A percentile compares a stretch with the other conserved stretches of the same genome.
Conservation (phyloP, 441 rosid genomes). For the Breynia disticha region DNA sequence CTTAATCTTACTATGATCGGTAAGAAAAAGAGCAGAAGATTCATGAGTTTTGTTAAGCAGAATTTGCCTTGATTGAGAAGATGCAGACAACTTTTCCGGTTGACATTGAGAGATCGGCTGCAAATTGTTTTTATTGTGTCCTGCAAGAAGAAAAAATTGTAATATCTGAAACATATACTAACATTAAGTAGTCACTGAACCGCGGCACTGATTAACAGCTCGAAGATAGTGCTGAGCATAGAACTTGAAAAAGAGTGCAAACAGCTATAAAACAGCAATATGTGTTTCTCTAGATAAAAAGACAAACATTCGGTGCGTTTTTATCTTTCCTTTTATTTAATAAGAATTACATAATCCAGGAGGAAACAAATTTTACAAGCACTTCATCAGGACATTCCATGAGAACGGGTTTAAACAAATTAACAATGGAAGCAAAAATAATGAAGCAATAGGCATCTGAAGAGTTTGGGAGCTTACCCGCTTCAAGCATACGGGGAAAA, state of each 20-base stretch:
- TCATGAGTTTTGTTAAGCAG: conserved; percentile 33
- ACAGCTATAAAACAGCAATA: not conserved
- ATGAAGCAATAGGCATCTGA: conserved; percentile 2
- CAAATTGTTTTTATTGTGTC: conserved; percentile 29
- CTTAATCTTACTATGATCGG: conserved; percentile 38
- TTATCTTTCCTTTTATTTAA: no score
- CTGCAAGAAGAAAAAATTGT: conserved; percentile 28
- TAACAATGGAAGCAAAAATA: conserved; percentile 1
- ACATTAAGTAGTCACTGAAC: not conserved
- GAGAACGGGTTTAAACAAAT: conserved; percentile 5
- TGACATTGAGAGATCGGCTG: conserved; percentile 33
- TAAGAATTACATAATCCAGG: no score
- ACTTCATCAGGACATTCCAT: not conserved
- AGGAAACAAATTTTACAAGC: not conserved
- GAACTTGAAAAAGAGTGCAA: not conserved
- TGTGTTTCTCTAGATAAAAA: no score
- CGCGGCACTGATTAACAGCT: no score
- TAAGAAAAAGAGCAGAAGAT: conserved; percentile 25
- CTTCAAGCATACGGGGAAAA: conserved; percentile 34
- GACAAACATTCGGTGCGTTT: no score
- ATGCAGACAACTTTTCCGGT: conserved; percentile 24
- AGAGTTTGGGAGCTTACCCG: conserved; percentile 36
- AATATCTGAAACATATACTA: not conserved
- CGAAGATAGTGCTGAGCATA: no score
- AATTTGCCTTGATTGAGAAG: conserved; percentile 39